A percentile compares a stretch with the other conserved stretches of the same genome.
Conservation (phyloP, 2,329 filamentous ascomycete species). For the Fusarium sp. region DNA sequence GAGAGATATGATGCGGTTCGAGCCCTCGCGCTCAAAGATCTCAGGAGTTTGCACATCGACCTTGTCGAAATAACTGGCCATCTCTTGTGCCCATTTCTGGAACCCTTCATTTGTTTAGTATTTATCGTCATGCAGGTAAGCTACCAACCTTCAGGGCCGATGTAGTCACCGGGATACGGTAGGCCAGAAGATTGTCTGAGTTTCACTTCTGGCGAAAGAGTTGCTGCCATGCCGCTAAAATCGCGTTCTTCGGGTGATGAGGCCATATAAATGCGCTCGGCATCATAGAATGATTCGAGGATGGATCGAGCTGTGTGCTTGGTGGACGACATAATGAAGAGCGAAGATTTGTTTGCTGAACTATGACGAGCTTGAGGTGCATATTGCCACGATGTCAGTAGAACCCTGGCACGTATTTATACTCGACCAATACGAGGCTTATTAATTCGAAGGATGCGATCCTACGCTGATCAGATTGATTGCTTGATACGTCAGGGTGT, state of each 20-base stretch:
- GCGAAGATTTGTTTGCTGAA: not conserved
- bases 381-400: not conserved
- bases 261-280: conserved; percentile 50
- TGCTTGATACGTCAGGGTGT: too few species aligned
- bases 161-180: conserved; percentile 49
- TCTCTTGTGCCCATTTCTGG: conserved; percentile 47
- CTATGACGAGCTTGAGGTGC: not conserved
- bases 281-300: conserved; percentile 50
- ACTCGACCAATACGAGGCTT: not conserved
- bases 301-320: conserved; percentile 43
- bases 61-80: conserved; percentile 44
- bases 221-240: conserved; percentile 46
- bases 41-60: conserved; percentile 48
- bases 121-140: not conserved
- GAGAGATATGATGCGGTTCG: conserved; percentile 44
- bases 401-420: not conserved
- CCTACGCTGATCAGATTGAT: not conserved
- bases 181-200: conserved; percentile 50
- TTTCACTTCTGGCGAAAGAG: conserved; percentile 41
- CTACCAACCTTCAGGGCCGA: conserved; percentile 35
- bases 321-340: conserved; percentile 5
- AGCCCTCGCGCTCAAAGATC: conserved; percentile 47
- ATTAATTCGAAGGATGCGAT: not conserved
- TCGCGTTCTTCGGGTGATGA: conserved; percentile 45
- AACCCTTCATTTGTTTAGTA: conserved; percentile 32